Percentiles rank a stretch among this genome's conserved stretches.
These are phyloP conservation scores for Schwanniomyces pseudopolymorphus DNA, from an alignment of 805 yeast genomes.

Conservation along the genomic window DNA sequence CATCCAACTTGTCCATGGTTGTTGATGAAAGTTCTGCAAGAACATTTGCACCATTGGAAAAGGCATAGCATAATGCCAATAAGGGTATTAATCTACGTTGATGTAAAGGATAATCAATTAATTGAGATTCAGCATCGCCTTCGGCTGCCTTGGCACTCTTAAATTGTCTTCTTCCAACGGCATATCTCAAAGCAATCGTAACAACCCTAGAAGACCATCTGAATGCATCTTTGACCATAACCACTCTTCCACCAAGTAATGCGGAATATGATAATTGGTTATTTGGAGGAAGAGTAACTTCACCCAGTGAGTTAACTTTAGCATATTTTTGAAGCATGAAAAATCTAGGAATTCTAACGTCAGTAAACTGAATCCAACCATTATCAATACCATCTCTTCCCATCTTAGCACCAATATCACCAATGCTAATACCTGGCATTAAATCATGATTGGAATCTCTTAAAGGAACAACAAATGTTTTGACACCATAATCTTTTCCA, in stretches of 20 bases:
- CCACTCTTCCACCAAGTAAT: constrained; percentile 78
- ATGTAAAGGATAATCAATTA: constrained; percentile 81
- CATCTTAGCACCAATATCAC: constrained; percentile 92
- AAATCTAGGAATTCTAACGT: constrained; percentile 77
- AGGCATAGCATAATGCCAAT: constrained; percentile 70
- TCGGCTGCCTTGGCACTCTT: constrained; percentile 35
- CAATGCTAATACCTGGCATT: constrained; percentile 73
- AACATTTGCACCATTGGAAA: constrained; percentile 66
- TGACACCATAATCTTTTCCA: constrained; percentile 84
- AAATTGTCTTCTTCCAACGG: constrained; percentile 85
- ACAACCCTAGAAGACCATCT: constrained; percentile 73
- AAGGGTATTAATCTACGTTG: constrained; percentile 82
- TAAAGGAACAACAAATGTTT: constrained; percentile 86
- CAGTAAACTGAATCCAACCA: constrained; percentile 89
- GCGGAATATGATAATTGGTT: constrained; percentile 88
- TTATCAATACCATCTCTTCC: constrained; percentile 93
- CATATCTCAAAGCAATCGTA: constrained; percentile 82
- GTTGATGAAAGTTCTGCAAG: constrained; percentile 51
- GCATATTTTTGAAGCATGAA: constrained; percentile 77
- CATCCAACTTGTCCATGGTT: constrained; percentile 54
- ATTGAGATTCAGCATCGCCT: constrained; percentile 54
- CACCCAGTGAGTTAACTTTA: constrained; percentile 61
- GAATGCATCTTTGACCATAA: constrained; percentile 81
- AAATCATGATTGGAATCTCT: constrained; percentile 70
- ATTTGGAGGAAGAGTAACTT: constrained; percentile 71